Percentiles rank a stretch among this genome's conserved stretches.
Conservation (phyloP, 164 flowering plant species). For the Dillenia turbinata region DNA sequence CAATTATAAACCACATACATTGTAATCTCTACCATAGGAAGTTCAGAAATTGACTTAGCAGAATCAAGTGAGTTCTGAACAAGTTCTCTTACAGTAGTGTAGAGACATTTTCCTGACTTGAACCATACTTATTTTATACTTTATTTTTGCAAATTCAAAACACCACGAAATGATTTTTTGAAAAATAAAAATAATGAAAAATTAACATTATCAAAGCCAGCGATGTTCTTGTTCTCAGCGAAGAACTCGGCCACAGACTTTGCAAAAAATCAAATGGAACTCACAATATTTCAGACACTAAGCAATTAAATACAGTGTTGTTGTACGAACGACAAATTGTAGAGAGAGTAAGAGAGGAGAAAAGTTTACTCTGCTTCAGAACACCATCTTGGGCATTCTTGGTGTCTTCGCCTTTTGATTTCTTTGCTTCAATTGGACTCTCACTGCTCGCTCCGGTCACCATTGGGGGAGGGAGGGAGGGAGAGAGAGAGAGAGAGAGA, state of each 20-base stretch:
- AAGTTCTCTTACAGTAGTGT: slow-evolving; percentile 95
- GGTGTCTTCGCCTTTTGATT: slow-evolving; percentile 53
- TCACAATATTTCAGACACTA: not conserved
- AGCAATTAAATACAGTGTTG: not conserved
- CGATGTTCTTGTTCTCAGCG: slow-evolving; percentile 94
- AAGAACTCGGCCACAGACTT: slow-evolving; percentile 99
- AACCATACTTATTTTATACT: not conserved
- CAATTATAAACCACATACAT: slow-evolving; percentile 48
- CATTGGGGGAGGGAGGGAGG: slow-evolving; percentile 18
- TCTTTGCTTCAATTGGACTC: slow-evolving; percentile 49
- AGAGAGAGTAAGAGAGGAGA: slow-evolving; percentile 14
- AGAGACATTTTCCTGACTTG: slow-evolving; percentile 91
- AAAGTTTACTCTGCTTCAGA: slow-evolving; percentile 77
- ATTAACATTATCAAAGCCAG: slow-evolving; percentile 93
- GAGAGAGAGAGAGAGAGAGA: not conserved
- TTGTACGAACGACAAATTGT: not conserved
- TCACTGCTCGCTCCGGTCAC: slow-evolving; percentile 42
- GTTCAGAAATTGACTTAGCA: slow-evolving; percentile 89
- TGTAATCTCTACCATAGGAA: slow-evolving; percentile 82
- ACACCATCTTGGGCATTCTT: slow-evolving; percentile 50
- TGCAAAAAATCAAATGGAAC: slow-evolving; percentile 27
- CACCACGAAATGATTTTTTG: not conserved
- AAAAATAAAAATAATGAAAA: not conserved
- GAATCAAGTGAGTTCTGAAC: slow-evolving; percentile 97
- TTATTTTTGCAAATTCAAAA: slow-evolving; percentile 6